These are phyloP conservation scores for Metschnikowia gelsemii DNA, from an alignment of 805 yeast species.

Conservation along the genomic window DNA sequence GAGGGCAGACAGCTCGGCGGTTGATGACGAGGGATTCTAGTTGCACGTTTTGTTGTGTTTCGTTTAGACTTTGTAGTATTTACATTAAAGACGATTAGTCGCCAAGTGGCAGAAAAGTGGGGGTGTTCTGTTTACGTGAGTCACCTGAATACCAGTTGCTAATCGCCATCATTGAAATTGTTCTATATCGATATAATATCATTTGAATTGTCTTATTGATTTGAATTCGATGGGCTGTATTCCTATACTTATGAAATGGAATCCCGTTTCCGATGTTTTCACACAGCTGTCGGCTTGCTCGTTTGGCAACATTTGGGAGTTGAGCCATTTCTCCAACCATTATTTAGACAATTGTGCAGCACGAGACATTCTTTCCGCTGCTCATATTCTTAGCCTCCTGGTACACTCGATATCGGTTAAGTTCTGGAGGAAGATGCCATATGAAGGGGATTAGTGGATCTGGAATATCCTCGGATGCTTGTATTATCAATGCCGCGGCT, in stretches of 20 bases:
- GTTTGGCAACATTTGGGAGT: too few relatives aligned
- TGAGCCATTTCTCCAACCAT: too few relatives aligned
- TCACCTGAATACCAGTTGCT: too few relatives aligned
- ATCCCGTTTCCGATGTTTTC: too few relatives aligned
- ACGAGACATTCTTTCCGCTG: slow-evolving; percentile 16
- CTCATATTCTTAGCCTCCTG: slow-evolving; percentile 16
- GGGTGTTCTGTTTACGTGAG: too few relatives aligned
- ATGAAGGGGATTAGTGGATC: slow-evolving; percentile 48
- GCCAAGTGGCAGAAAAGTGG: too few relatives aligned
- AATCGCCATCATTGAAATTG: background rate
- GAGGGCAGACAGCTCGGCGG: slow-evolving; percentile 48
- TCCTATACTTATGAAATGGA: background rate
- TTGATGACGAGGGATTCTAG: too few relatives aligned
- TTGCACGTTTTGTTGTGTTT: background rate
- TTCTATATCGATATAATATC: background rate
- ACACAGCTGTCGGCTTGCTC: too few relatives aligned
- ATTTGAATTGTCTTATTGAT: background rate
- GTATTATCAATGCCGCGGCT: slow-evolving; percentile 51
- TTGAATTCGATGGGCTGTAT: background rate
- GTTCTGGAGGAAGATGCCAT: slow-evolving; percentile 40
- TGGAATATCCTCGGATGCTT: slow-evolving; percentile 42
- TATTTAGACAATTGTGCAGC: slow-evolving; percentile 32
- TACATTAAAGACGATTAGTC: too few relatives aligned
- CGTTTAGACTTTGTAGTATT: background rate
- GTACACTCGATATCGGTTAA: slow-evolving; percentile 34